phyloP scores from a whole-genome alignment of 306 rosid genomes.

The Amphicarpaea edgeworthii region DNA sequence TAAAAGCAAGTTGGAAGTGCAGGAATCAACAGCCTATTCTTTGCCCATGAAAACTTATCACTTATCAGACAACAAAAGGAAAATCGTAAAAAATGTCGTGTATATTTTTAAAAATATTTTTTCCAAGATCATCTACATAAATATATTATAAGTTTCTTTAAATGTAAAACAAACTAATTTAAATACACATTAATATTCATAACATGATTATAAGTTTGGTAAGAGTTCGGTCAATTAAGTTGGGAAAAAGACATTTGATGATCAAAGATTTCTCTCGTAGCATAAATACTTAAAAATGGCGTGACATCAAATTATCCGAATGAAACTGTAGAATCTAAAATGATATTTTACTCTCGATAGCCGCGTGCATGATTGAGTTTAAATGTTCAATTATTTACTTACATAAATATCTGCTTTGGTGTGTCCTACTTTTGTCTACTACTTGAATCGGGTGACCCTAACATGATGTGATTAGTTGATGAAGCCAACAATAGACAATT shows the following conservation, averaged over 20 bases:
- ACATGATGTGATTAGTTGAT: background rate
- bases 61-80: background rate
- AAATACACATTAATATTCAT: background rate
- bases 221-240: background rate
- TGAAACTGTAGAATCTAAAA: background rate
- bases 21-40: no score
- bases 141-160: background rate
- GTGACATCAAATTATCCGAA: no score
- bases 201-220: background rate
- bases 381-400: background rate
- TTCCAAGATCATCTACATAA: background rate
- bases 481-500: constrained; percentile 33
- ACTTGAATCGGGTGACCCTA: background rate
- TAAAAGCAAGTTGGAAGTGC: no score
- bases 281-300: background rate
- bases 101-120: background rate
- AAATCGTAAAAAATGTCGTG: background rate
- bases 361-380: background rate
- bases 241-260: background rate
- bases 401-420: background rate
- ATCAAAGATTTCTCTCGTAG: background rate
- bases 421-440: background rate
- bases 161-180: background rate
- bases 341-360: background rate
- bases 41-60: no score